Evolutionary conservation across 2,329 filamentous ascomycete species (phyloP), one percentile per base, ranked within the genome.

Genomic region (Cordyceps farinosa): DNA sequence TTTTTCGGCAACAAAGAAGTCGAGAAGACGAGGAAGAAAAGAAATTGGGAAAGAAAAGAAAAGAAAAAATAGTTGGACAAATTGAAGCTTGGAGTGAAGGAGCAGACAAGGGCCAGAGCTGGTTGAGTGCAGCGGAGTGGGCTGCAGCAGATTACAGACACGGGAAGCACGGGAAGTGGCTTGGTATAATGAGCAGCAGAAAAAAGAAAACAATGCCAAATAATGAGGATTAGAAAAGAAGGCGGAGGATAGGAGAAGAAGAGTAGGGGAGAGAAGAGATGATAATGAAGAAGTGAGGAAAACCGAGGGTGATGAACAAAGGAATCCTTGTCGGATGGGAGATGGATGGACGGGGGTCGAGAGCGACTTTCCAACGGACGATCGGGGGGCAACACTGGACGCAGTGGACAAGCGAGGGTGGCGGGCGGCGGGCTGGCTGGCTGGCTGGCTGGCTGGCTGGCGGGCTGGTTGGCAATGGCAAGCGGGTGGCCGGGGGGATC

Each of bases 231-330:
- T 42, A 65, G 60, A 65, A 56, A 65, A 62, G 51, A 64, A 54
- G 63, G 55, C 64, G 17, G 11, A 47, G 32, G 30, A 57, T 30
- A 51, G 17, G 17, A 47, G 36, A n/a, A 62, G 62, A 63, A 53
- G 65, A 61, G 65, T 64, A 62, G 62, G 58, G 30, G 22, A 30
- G 52, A 63, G 52, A 44, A 63, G 50, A 62, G 61, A 61, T 57
- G 64, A 47, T 29, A 63, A 52, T 63, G 66, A 54, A 53, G 42
- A 44, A 53, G 42, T 48, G 34, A 32, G 40, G 56, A 32, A 65
- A n/a, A 47, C 56, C 52, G 57, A 56, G 55, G 61, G 64, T 63
- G 64, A 32, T 50, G 27, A 29, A 34, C 29, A 45, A 42, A 7
- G 60, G 61, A 64, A 63, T 53, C 53, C 58, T 51, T 40, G 56